Conservation (phyloP, 1,284 basidiomycete species). For the Meripilus lineatus region DNA sequence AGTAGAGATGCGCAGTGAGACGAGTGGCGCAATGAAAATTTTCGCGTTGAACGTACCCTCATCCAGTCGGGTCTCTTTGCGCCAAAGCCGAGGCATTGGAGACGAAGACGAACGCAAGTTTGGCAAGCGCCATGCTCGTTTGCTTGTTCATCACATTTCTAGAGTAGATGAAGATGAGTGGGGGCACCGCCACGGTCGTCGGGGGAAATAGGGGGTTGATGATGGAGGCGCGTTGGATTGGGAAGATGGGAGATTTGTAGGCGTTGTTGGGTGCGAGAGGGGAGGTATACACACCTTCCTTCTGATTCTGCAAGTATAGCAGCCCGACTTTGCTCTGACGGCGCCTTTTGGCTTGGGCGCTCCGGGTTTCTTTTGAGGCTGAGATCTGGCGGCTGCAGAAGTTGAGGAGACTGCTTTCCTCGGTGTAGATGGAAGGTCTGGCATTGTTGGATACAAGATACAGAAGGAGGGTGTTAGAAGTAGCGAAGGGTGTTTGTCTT, state of each 20-base stretch:
- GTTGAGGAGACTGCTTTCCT: constrained; percentile 32
- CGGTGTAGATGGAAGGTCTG: constrained; percentile 29
- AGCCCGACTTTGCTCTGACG: constrained; percentile 76
- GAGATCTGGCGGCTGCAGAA: constrained; percentile 25
- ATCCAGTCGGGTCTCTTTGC: constrained; percentile 83
- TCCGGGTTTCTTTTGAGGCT: constrained; percentile 42
- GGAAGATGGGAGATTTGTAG: too few species aligned
- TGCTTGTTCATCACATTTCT: constrained; percentile 82
- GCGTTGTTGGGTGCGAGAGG: too few species aligned
- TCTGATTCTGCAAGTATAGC: constrained; percentile 80
- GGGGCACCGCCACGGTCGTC: constrained; percentile 3
- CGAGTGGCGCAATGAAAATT: constrained; percentile 10
- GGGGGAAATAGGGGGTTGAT: constrained; percentile 14
- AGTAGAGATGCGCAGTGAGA: constrained; percentile 9
- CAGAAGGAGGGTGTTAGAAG: constrained; percentile 11
- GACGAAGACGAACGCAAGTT: constrained; percentile 70
- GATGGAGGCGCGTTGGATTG: too few species aligned
- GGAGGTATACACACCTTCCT: constrained; percentile 66
- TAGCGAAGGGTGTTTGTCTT: constrained; percentile 1
- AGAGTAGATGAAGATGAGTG: constrained; percentile 12
- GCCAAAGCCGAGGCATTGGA: constrained; percentile 84
- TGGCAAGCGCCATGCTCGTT: constrained; percentile 59
- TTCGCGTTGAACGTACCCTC: constrained; percentile 42
- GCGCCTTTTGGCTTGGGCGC: constrained; percentile 72
- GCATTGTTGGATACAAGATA: constrained; percentile 21